phyloP scores from a whole-genome alignment of 106 monocot genomes.

The Dendrobium catenatum region DNA sequence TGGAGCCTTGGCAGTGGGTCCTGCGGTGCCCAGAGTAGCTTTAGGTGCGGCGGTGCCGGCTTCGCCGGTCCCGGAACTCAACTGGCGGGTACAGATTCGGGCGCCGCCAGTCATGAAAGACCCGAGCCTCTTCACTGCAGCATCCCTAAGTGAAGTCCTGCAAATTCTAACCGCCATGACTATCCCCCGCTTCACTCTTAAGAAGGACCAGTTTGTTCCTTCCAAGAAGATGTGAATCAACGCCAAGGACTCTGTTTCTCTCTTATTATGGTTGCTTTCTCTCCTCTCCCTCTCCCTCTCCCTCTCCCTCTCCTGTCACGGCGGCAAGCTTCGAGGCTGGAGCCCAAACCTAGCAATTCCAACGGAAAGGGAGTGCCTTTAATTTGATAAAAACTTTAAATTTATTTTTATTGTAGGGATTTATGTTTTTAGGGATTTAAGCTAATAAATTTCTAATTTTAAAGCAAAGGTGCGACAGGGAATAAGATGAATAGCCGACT shows the following conservation, averaged over 20 bases:
- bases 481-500: too few species aligned
- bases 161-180: not conserved
- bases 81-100: not conserved
- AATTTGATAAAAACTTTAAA: too few species aligned
- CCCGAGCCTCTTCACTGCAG: not conserved
- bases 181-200: too few species aligned
- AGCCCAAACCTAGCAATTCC: not conserved
- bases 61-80: constrained; percentile 5
- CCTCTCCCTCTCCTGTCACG: not conserved
- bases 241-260: not conserved
- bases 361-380: not conserved
- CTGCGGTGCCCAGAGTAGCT: not conserved
- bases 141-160: not conserved
- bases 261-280: not conserved
- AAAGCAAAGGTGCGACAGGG: too few species aligned
- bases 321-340: not conserved
- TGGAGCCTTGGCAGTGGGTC: not conserved
- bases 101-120: not conserved
- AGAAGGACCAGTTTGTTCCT: not conserved
- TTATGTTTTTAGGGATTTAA: too few species aligned
- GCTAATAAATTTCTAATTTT: too few species aligned
- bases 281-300: not conserved
- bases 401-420: too few species aligned
- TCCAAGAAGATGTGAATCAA: not conserved
- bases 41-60: not conserved